Conservation (phyloP, 306 rosid genomes). For the Leucaena leucocephala region DNA sequence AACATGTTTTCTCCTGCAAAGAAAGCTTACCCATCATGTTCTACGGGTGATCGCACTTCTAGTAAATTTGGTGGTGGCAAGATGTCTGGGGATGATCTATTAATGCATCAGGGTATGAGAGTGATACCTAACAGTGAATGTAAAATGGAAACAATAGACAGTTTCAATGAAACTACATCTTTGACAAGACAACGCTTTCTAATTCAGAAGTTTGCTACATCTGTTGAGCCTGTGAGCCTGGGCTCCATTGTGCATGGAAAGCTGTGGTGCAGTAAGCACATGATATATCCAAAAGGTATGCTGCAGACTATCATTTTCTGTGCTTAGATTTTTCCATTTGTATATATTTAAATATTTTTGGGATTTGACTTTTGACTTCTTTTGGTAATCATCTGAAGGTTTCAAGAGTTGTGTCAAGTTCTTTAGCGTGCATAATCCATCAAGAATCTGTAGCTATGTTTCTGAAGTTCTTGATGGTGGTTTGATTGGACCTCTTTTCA, state of each 20-base stretch:
- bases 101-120: constrained; percentile 36
- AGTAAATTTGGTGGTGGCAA: constrained; percentile 46
- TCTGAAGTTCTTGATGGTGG: constrained; percentile 92
- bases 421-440: constrained; percentile 66
- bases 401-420: constrained; percentile 73
- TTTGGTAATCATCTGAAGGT: constrained; percentile 57
- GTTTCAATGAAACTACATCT: constrained; percentile 25
- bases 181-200: constrained; percentile 30
- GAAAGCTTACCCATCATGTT: constrained; percentile 42
- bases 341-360: neutral
- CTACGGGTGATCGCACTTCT: constrained; percentile 38
- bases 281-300: constrained; percentile 92
- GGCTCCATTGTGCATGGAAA: constrained; percentile 73
- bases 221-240: constrained; percentile 56
- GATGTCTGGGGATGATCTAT: constrained; percentile 49
- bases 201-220: constrained; percentile 39
- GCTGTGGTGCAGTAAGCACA: constrained; percentile 70
- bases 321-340: neutral
- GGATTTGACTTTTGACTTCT: constrained; percentile 29
- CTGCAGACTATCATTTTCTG: constrained; percentile 10
- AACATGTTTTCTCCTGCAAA: constrained; percentile 25
- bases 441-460: constrained; percentile 61
- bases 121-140: constrained; percentile 32
- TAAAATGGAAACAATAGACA: constrained; percentile 30
- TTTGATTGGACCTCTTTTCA: constrained; percentile 83